phyloP scores from a whole-genome alignment of 352 stramenopile species.

The Globisporangium yorkense region DNA sequence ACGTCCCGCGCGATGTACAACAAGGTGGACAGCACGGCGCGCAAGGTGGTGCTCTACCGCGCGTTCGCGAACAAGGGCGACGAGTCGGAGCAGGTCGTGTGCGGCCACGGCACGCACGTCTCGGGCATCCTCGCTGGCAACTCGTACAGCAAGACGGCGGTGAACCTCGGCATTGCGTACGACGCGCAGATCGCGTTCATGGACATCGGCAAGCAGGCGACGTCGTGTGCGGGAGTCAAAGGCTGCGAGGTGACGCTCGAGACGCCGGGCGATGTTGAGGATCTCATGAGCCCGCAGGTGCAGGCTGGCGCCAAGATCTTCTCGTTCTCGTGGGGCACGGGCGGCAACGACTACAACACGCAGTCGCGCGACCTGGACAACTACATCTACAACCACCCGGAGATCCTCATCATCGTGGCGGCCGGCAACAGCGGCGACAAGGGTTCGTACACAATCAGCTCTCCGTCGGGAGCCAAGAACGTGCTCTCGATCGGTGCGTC shows the following conservation, averaged over 20 bases:
- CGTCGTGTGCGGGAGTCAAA: conserved; percentile 29
- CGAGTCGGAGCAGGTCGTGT: conserved; percentile 51
- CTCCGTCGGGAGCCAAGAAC: conserved; percentile 79
- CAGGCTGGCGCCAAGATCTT: conserved; percentile 72
- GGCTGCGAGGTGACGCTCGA: conserved; percentile 58
- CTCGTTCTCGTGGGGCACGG: conserved; percentile 81
- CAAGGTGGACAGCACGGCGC: conserved; percentile 36
- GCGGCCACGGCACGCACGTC: conserved; percentile 87
- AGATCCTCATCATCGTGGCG: conserved; percentile 82
- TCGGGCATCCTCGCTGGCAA: conserved; percentile 72
- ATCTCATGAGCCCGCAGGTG: conserved; percentile 61
- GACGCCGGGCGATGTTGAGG: conserved; percentile 60
- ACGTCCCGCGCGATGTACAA: conserved; percentile 50
- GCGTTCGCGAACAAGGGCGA: conserved; percentile 67
- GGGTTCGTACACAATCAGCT: conserved; percentile 69
- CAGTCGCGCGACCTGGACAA: conserved; percentile 75
- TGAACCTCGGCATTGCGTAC: conserved; percentile 65
- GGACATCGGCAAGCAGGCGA: conserved; percentile 71
- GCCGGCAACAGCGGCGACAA: conserved; percentile 87
- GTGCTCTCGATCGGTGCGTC: conserved; percentile 80
- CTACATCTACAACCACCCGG: conserved; percentile 83
- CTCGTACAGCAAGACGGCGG: conserved; percentile 28
- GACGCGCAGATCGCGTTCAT: conserved; percentile 84
- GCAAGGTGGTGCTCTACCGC: conserved; percentile 83
- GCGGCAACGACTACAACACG: conserved; percentile 73